Conservation (phyloP, 2,329 filamentous ascomycete species). For the Sordariomycetes sp. region DNA sequence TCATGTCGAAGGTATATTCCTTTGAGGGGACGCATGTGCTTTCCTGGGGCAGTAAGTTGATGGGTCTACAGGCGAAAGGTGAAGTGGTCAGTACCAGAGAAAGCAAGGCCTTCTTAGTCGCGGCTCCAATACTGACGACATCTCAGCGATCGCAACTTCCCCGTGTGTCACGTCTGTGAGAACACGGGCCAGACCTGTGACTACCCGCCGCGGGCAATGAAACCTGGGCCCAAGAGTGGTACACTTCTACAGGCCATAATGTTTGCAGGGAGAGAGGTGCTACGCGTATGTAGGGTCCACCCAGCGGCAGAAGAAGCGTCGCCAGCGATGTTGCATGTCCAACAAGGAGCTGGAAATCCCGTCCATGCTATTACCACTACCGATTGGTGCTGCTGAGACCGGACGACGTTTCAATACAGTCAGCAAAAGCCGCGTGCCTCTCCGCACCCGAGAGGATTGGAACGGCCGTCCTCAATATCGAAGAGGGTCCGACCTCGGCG, state of each 20-base stretch:
- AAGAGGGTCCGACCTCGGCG: background rate
- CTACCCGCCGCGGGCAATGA: constrained; percentile 13
- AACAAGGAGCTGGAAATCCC: background rate
- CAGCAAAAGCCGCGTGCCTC: background rate
- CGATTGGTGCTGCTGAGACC: background rate
- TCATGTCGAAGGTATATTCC: background rate
- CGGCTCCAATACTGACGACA: background rate
- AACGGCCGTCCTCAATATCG: background rate
- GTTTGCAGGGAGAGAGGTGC: background rate
- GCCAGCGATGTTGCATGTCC: constrained; percentile 2
- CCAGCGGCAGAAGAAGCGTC: constrained; percentile 2
- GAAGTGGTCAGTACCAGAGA: constrained; percentile 10
- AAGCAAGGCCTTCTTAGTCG: background rate
- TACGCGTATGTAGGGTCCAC: background rate
- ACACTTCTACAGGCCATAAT: background rate
- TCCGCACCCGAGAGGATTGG: background rate
- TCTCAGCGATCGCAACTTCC: constrained; percentile 10
- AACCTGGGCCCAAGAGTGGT: constrained; percentile 17
- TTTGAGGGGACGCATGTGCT: background rate
- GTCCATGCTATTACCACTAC: background rate
- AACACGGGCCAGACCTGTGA: constrained; percentile 10
- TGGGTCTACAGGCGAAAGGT: constrained; percentile 10
- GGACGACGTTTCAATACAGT: background rate
- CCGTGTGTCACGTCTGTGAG: constrained; percentile 11
- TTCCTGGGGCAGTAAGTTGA: background rate